phyloP scores from a whole-genome alignment of 441 rosid species.

The Arabidopsis hybrid region DNA sequence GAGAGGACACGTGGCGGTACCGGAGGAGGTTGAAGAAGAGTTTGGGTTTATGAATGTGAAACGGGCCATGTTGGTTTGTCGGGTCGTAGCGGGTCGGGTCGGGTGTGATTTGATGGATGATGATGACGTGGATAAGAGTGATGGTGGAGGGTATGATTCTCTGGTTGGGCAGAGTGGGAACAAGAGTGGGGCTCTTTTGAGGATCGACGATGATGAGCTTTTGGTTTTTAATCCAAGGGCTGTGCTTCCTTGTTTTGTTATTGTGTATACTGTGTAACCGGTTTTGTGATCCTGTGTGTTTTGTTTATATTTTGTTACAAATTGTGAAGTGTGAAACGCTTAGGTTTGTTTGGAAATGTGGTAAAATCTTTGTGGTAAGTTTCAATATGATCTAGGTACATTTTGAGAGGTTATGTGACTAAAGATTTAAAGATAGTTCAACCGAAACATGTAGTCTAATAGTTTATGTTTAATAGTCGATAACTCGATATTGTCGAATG shows the following conservation, averaged over 20 bases:
- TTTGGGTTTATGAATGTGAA: conserved; percentile 93
- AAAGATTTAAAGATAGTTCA: not conserved
- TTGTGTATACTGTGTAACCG: conserved; percentile 73
- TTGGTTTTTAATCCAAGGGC: conserved; percentile 94
- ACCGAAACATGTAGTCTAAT: not conserved
- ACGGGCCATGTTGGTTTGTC: conserved; percentile 84
- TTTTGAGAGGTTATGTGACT: conserved; percentile 22
- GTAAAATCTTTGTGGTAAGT: conserved; percentile 9
- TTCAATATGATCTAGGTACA: conserved; percentile 5
- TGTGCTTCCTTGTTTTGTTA: conserved; percentile 95
- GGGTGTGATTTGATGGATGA: conserved; percentile 58
- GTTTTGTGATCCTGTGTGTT: conserved; percentile 24
- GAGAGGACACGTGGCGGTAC: conserved; percentile 86
- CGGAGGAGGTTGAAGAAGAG: conserved; percentile 84
- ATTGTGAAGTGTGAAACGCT: conserved; percentile 38
- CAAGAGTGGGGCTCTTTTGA: conserved; percentile 49
- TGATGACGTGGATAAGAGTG: conserved; percentile 55
- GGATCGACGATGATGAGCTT: conserved; percentile 85
- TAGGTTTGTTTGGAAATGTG: conserved; percentile 8
- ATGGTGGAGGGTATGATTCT: conserved; percentile 85
- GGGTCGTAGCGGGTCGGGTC: conserved; percentile 93
- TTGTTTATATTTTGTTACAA: conserved; percentile 25
- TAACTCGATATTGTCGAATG: not conserved
- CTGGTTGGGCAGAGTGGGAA: conserved; percentile 61
- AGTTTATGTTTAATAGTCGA: not conserved